Evolutionary conservation across 768 basidiomycete species (phyloP), one percentile per base, ranked within the genome.

Genomic region (Cyclocybe aegerita): DNA sequence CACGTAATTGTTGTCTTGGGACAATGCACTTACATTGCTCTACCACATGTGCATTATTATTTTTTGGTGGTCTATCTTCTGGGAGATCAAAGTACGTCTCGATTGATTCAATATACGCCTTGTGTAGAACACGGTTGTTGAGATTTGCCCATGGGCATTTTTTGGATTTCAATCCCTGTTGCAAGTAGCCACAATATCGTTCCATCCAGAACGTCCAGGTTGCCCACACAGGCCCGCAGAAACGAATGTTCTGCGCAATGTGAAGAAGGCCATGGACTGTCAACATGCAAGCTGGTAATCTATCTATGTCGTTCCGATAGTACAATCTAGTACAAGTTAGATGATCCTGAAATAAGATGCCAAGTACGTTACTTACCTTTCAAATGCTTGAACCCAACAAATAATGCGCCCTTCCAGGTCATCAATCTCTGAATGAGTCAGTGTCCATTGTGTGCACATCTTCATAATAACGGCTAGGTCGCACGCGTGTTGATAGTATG

Each of bases 121-220:
- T 23, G 23, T 23, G 23, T 2, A 23, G 23, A 23, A 23, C 23
- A 2, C 23, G 23, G 4, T 23, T 2, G 23, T 23, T 23, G 23
- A 23, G 23, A 4, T 23, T 23, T 4, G 23, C 23, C 23, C 23
- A 23, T 23, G 71, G 70, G 33, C 58, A 46, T 1, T n/a, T 9
- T 10, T 51, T 32, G 1, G 48, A 40, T 7, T 31, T 23, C 30
- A 42, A 35, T 37, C 49, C 59, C 0, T 31, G 10, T 35, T 62
- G 47, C 4, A 72, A 54, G 9, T 39, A 39, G 2, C 67, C 67
- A 56, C 66, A 70, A 36, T 55, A 66, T 0, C 60, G 48, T 49
- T 73, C 70, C 55, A 71, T 64, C n/a, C 52, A 55, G 49, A 72
- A 72, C 0, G 66, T 59, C 71, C 69, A 70, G 11, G 53, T 62